These are phyloP conservation scores for Trichophyton simii DNA, from an alignment of 2,329 filamentous ascomycete genomes.

Conservation along the genomic window DNA sequence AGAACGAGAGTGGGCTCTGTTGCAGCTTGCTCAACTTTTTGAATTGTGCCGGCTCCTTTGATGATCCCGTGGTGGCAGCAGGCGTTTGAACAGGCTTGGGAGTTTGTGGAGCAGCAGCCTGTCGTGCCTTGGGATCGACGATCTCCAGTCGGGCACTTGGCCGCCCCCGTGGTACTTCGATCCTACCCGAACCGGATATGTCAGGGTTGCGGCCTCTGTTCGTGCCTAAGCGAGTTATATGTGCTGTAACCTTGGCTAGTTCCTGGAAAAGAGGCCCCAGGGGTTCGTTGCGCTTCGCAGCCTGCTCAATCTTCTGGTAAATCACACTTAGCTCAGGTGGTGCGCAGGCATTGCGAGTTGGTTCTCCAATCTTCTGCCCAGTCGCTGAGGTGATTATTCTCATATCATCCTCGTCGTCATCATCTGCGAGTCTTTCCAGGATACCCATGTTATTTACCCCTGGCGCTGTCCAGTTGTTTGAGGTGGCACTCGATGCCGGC, in stretches of 20 bases:
- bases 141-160: neutral
- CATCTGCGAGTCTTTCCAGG: neutral
- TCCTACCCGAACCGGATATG: neutral
- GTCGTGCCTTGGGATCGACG: neutral
- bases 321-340: conserved; percentile 18
- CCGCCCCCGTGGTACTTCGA: neutral
- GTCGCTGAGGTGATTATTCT: neutral
- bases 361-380: neutral
- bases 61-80: neutral
- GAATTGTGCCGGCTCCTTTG: neutral
- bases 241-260: conserved; percentile 14
- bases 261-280: conserved; percentile 21
- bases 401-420: neutral
- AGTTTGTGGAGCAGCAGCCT: neutral
- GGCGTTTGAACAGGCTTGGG: neutral
- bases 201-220: neutral
- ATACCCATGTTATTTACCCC: neutral
- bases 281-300: conserved; percentile 19
- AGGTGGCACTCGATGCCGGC: neutral
- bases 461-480: neutral
- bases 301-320: conserved; percentile 22
- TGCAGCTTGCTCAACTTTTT: neutral
- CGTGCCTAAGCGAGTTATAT: conserved; percentile 5
- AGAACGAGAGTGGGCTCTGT: conserved; percentile 14
- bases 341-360: neutral